Evolutionary conservation across 768 basidiomycete species (phyloP), one percentile per base, ranked within the genome.

Genomic region (Trametopsis cervina): DNA sequence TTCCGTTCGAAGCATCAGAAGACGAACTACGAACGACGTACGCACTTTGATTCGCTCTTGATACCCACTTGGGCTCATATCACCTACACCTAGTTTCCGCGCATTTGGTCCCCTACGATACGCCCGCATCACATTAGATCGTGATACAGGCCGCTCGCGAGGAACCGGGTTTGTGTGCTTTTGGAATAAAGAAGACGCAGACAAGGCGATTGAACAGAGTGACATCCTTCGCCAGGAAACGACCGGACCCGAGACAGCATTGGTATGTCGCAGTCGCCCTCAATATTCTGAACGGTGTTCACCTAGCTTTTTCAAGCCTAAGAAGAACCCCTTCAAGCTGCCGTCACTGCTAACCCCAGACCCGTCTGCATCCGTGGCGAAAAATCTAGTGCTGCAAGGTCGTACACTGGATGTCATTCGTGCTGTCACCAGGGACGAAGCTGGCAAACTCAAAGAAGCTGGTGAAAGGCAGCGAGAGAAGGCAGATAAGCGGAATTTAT

Each of bases 91-190:
- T 55, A 96, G 94, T 23, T 96, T 99, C 71, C 86, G 92, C 20
- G 68, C 81, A 1, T 98, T 94, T 62, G 96, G 96, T 0, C 84
- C 91, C 4, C 71, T 99, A 15, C 86, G 93, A 20, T 99, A 98
- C 62, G 93, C 89, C 3, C 81, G 90, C 18, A 88, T 98, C 44
- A 87, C 94, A 0, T 70, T 92, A 65, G 96, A 98, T 56, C 73
- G 70, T 5, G 79, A 73, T 1, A 91, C 85, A 1, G 89, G 85
- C 15, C 83, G 93, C 40, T 92, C 95, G 20, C 76, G 92, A 40
- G 96, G 96, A 21, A 95, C 93, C 4, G 96, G 93, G 2, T 99
- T 99, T 61, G 92, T 85, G 2, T 97, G 93, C 63, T 97, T 95
- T 68, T 97, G 95, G 93, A 90, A 94, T 49, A 81, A 77, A 51